Base-by-base conservation (phyloP, 2,329 filamentous ascomycete species). In the Gaeumannomyces tritici region DNA sequence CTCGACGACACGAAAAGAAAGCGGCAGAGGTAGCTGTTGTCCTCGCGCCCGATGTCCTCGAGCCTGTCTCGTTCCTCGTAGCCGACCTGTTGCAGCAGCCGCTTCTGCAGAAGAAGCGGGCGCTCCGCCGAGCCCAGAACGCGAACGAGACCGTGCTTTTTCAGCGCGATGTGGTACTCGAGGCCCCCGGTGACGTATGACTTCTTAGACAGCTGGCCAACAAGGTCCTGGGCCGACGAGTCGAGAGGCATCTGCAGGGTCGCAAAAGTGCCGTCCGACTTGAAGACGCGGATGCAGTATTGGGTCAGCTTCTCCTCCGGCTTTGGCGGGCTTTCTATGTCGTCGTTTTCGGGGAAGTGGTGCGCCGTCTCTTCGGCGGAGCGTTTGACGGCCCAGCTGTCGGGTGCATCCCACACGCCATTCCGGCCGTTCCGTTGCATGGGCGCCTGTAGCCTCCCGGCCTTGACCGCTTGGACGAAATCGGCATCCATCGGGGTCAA, bases 251-350 rank as follows among this genome's bases (percentile, higher is more conserved):
- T 88, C 33, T 92, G 93, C 60, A 99, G 83, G 0, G 95, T 97
- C 8, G 92, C 91, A 76, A 98, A 99, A 0, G 95, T 97, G 29
- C 89, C 91, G 72, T 99, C 93, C 11, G 89, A 89, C 64, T 93
- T 88, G 78, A 99, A 99, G 51, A 99, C 91, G 42, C 95, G 91
- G 71, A 99, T 95, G 73, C 93, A 98, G 74, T 93, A 97, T 35
- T 89, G 86, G 21, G 83, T 81, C 33, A 84, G 81, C 70, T 91
- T 90, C 72, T 93, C 89, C 62, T 93, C 89, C 2, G 87, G 83
- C 60, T 85, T 84, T 8, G 85, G 80, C n/a, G 85, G 82, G 60
- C 84, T 83, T 58, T 85, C 87, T 31, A 82, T 78, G 62, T 93
- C 89, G 65, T 92, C 89, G 18, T 83, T 78, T 63, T 91, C 89